Conservation (phyloP, 2,329 filamentous ascomycete species). For the Exophiala aquamarina region DNA sequence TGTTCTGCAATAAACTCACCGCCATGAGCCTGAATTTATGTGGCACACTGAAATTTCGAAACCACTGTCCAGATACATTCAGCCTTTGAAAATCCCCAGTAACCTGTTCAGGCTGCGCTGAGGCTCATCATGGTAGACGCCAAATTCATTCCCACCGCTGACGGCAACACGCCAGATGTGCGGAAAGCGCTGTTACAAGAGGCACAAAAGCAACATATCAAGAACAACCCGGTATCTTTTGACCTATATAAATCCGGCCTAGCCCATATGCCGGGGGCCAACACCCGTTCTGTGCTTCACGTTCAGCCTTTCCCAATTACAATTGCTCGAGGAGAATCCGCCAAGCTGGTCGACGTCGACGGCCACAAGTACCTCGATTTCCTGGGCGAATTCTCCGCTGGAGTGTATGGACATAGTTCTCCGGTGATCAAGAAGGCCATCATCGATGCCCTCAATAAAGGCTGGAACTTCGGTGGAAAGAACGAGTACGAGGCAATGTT, state of each 20-base stretch:
- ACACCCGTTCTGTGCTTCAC: constrained; percentile 32
- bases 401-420: constrained; percentile 65
- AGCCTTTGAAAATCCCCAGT: too few species aligned
- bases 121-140: too few species aligned
- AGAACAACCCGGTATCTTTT: background rate
- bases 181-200: background rate
- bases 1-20: too few species aligned
- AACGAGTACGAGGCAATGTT: constrained; percentile 52
- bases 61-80: too few species aligned
- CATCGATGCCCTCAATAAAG: constrained; percentile 43
- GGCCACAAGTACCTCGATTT: constrained; percentile 55
- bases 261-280: constrained; percentile 30
- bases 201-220: background rate
- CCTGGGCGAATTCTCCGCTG: constrained; percentile 63
- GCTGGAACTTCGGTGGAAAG: constrained; percentile 57
- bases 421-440: constrained; percentile 54
- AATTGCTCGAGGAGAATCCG: constrained; percentile 29
- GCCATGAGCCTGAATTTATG: too few species aligned
- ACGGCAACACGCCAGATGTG: too few species aligned
- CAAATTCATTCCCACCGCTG: too few species aligned
- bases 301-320: constrained; percentile 35
- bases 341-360: constrained; percentile 32
- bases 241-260: background rate
- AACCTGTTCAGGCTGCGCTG: too few species aligned
- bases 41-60: too few species aligned